phyloP scores from a whole-genome alignment of 2,329 filamentous ascomycete species.

The Teratosphaeria nubilosa region DNA sequence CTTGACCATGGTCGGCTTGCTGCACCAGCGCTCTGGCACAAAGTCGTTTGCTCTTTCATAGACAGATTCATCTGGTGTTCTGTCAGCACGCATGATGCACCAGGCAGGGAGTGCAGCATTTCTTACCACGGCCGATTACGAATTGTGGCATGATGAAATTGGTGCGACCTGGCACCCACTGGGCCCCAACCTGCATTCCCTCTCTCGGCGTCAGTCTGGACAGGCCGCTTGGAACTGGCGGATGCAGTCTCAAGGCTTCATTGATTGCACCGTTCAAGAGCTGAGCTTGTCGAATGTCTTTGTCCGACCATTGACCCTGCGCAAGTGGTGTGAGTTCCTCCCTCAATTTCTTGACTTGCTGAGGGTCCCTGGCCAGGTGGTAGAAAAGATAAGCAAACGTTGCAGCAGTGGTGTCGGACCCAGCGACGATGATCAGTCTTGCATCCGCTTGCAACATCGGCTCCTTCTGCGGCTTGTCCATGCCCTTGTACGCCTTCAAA shows the following conservation, averaged over 20 bases:
- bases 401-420: constrained; percentile 35
- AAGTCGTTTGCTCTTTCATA: constrained; percentile 22
- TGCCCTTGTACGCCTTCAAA: constrained; percentile 21
- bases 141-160: constrained; percentile 11
- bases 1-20: constrained; percentile 25
- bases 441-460: constrained; percentile 21
- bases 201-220: constrained; percentile 29
- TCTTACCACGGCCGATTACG: constrained; percentile 14
- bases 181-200: constrained; percentile 27
- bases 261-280: constrained; percentile 26
- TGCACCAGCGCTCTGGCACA: constrained; percentile 30
- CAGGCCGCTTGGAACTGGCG: constrained; percentile 29
- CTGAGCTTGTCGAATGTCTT: constrained; percentile 8
- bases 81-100: not conserved
- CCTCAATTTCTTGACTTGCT: constrained; percentile 23
- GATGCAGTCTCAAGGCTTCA: constrained; percentile 34
- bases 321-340: constrained; percentile 23
- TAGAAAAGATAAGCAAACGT: constrained; percentile 35
- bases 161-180: constrained; percentile 23
- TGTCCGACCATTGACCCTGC: constrained; percentile 19
- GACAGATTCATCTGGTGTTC: constrained; percentile 13
- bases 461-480: constrained; percentile 19
- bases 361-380: constrained; percentile 25
- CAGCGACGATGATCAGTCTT: constrained; percentile 28
- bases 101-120: no score